These are phyloP conservation scores for Nicotiana otophora DNA, from an alignment of 257 asterid species.

Conservation along the genomic window DNA sequence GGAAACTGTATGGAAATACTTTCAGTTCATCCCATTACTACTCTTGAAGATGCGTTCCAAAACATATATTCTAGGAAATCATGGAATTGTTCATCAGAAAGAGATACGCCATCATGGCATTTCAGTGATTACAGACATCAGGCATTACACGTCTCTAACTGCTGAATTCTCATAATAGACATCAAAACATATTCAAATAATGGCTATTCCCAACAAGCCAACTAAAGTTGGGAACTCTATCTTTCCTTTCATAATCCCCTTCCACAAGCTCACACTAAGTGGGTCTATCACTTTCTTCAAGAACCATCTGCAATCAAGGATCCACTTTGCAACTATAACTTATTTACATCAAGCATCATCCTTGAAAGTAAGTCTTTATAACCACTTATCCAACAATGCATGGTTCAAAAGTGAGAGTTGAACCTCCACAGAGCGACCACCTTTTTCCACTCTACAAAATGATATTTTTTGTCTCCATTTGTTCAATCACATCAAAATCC, in stretches of 20 bases:
- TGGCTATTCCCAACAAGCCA: background rate
- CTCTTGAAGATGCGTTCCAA: background rate
- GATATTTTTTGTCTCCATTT: background rate
- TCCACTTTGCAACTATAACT: background rate
- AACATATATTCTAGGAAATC: background rate
- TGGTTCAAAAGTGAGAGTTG: too few species aligned
- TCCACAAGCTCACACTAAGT: background rate
- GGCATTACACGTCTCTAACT: background rate
- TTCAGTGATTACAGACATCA: background rate
- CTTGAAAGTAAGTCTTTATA: too few species aligned
- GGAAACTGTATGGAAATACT: background rate
- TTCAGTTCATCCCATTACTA: background rate
- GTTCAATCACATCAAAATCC: background rate
- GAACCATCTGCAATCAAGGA: background rate
- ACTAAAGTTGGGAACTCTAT: background rate
- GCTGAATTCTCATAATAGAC: background rate
- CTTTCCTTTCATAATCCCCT: background rate
- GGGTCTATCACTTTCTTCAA: background rate
- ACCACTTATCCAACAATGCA: too few species aligned
- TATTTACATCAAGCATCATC: background rate
- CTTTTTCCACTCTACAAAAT: background rate
- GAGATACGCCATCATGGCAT: background rate
- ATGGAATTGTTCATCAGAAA: background rate
- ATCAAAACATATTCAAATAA: background rate
- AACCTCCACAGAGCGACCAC: background rate